Percentiles rank a stretch among this genome's conserved stretches.
Conservation (phyloP, 163 green algal genomes). For the Coccomyxa subellipsoidea region DNA sequence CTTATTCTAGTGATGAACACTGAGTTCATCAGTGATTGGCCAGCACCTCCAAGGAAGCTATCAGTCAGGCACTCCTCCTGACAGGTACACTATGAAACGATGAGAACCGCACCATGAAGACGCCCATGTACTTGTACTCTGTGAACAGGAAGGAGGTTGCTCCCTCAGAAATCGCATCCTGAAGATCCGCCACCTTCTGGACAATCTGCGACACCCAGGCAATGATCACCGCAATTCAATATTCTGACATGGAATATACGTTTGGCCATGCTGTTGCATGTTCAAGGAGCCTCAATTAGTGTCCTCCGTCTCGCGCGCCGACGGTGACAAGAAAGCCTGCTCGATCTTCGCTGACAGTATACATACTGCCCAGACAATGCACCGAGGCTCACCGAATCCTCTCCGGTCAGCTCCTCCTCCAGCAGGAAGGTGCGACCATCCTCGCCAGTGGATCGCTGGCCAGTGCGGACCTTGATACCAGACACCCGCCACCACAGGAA, state of each 20-base stretch:
- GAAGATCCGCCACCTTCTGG: conserved; percentile 82
- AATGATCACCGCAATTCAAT: no score
- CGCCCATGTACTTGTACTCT: conserved; percentile 93
- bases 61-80: neutral
- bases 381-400: conserved; percentile 61
- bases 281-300: no score
- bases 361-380: neutral
- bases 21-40: neutral
- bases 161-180: conserved; percentile 86
- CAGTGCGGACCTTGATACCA: conserved; percentile 46
- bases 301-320: neutral
- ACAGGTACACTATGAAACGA: neutral
- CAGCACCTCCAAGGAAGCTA: neutral
- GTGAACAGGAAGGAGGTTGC: conserved; percentile 90
- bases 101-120: conserved; percentile 84
- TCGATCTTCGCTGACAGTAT: neutral
- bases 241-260: no score
- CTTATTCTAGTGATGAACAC: no score
- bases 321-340: neutral
- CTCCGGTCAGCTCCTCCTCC: conserved; percentile 78
- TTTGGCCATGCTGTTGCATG: no score
- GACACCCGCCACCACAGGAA: conserved; percentile 77
- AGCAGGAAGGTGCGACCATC: neutral
- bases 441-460: neutral
- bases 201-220: conserved; percentile 61